Evolutionary conservation across 1,139 yeast genomes (phyloP), one percentile per base, ranked within the genome.

Genomic region (Sugiyamaella japonica): DNA sequence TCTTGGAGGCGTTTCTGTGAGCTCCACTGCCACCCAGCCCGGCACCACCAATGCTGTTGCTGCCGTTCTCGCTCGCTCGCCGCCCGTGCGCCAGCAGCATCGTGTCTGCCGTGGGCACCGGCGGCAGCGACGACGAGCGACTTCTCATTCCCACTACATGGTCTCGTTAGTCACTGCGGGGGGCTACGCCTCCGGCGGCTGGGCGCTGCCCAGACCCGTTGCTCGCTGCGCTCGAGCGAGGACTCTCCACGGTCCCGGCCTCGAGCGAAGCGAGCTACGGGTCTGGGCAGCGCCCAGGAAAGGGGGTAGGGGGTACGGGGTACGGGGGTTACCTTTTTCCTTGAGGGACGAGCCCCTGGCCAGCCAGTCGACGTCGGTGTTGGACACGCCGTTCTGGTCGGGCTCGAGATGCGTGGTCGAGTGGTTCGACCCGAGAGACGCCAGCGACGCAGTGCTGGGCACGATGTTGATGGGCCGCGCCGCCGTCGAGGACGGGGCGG

Each of bases 321-420:
- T 20, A 45, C 58, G n/a, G n/a, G n/a, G n/a, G n/a, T 31, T 49
- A 53, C 58, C 54, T 79, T 81, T 48, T 78, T 74, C 63, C 72
- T 84, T 81, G 55, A 74, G 70, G 80, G 82, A 25, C 85, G 88
- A 57, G 10, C 63, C 61, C 58, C 89, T 72, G 63, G 85, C 84
- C 25, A 85, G 70, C 91, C 91, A 85, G 63, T 85, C 90, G 10
- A 85, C 89, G 64, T 85, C 90, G 40, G 85, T 85, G 64, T 84
- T 83, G 49, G 86, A 75, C 5, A 84, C 88, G 3, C 88, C 88
- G 12, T 71, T 70, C 31, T 53, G 44, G 10, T 44, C 43, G 12
- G 58, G 59, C 39, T 50, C 58, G 12, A 54, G 54, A 43, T 48
- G 48, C 12, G 46, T 37, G 12, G 44, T 44, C 12, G 44, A 40